Percentiles rank a stretch among this genome's conserved stretches.
Conservation (phyloP, 169 alveolate genomes). For the Eimeria tenella region DNA sequence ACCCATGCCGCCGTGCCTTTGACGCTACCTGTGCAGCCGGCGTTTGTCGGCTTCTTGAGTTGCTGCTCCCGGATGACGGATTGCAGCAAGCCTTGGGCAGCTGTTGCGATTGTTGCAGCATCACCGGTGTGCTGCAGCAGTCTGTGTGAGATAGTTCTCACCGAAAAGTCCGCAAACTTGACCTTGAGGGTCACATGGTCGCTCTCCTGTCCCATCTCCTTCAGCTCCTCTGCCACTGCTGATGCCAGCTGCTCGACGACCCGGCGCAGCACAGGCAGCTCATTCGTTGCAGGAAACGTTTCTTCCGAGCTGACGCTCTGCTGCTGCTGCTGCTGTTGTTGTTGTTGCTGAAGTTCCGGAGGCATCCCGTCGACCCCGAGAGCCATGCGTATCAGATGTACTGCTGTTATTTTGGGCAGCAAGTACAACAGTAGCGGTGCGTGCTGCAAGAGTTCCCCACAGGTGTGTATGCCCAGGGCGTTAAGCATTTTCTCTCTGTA, state of each 20-base stretch:
- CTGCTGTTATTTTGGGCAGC: slow-evolving; percentile 64
- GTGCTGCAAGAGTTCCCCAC: slow-evolving; percentile 61
- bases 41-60: slow-evolving; percentile 39
- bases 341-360: slow-evolving; percentile 72
- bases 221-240: slow-evolving; percentile 65
- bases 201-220: slow-evolving; percentile 43
- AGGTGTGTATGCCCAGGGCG: slow-evolving; percentile 54
- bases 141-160: slow-evolving; percentile 60
- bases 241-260: slow-evolving; percentile 53
- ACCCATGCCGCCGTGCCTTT: slow-evolving; percentile 44
- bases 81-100: slow-evolving; percentile 60
- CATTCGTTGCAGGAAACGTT: slow-evolving; percentile 50
- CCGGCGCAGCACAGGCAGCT: slow-evolving; percentile 64
- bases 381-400: slow-evolving; percentile 56
- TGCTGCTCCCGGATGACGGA: slow-evolving; percentile 66
- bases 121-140: slow-evolving; percentile 60
- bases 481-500: slow-evolving; percentile 70
- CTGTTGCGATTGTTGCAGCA: slow-evolving; percentile 37
- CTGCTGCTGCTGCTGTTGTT: slow-evolving; percentile 51
- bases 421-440: slow-evolving; percentile 71
- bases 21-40: not conserved
- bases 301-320: slow-evolving; percentile 71
- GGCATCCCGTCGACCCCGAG: slow-evolving; percentile 73
- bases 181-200: slow-evolving; percentile 46
- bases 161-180: slow-evolving; percentile 63